Evolutionary conservation across 176 grass and related monocot species (phyloP), one percentile per base, ranked within the genome.

Genomic region (Hordeum marinum): DNA sequence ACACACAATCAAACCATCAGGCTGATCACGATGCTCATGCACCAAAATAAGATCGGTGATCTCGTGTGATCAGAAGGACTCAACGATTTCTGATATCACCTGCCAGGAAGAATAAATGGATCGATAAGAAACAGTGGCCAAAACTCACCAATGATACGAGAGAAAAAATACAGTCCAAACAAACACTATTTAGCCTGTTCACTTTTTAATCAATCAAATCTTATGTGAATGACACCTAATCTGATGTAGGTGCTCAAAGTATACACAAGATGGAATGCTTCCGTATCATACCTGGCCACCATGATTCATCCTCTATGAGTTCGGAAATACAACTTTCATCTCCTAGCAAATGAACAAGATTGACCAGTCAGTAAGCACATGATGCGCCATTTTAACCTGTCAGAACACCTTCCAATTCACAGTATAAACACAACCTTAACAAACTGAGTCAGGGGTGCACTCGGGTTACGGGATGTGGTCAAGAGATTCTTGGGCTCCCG

Each of bases 21-120:
- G 96, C 68, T 94, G 64, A 32, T 93, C 96, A 14, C 48, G 48
- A 52, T 52, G 48, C 48, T 52, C 48, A 52, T 96, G 93, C 34
- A 94, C 91, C 86, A 99, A 58, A 71, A 99, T 77, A 84, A 99
- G 88, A 89, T 99, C 96, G 23, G 93, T 99, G 66, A 94, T 92
- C n/a, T 96, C 90, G 84, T 96, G 93, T 4, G 88, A 87, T 11
- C 90, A 81, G 35, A 91, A 95, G 65, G 91, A 91, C 58, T 99
- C 88, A 1, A 99, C 86, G 39, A 99, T 99, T 52, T 99, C 91
- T 5, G 93, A 90, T 79, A 96, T 88, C 35, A 99, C 96, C 91
- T 99, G 86, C 4, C 72, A 1, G 82, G 42, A 58, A 82, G 31
- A 64, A 58, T 72, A 10, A 57, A 11, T 5, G 14, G 24, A 86